Conservation (phyloP, 257 asterid species). For the Solanum lycopersicoides region DNA sequence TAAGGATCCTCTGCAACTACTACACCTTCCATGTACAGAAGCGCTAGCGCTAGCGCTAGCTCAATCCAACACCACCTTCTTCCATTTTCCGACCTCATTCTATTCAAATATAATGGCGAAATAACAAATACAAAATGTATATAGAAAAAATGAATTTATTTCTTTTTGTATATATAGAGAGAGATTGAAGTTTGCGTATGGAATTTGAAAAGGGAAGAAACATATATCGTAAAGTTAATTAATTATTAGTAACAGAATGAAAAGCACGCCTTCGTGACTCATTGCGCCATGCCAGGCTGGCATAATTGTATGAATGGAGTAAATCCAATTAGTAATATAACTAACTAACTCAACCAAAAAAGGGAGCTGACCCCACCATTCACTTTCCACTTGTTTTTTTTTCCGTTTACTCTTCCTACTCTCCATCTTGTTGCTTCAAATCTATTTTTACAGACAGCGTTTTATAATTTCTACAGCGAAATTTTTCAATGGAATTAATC, state of each 20-base stretch:
- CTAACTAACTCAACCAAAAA: background rate
- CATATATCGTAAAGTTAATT: background rate
- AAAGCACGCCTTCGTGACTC: background rate
- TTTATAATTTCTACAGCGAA: accelerated
- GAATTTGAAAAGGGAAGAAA: background rate
- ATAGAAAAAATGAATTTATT: background rate
- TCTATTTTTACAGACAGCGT: background rate
- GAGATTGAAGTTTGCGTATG: background rate
- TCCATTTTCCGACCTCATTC: constrained; percentile 11
- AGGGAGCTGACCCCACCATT: background rate
- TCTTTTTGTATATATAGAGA: background rate
- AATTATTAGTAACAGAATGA: background rate
- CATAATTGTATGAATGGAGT: background rate
- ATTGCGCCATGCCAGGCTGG: background rate
- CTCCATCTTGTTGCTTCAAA: background rate
- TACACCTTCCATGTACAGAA: background rate
- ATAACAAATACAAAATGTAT: background rate
- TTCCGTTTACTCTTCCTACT: background rate
- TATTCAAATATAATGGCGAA: background rate
- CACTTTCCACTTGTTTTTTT: background rate
- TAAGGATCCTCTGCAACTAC: constrained; percentile 50
- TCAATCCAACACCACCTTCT: background rate
- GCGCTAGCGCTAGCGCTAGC: background rate
- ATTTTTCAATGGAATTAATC: no score
- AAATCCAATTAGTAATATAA: background rate